phyloP scores from a whole-genome alignment of 169 alveolate genomes.

The Plasmodium adleri region DNA sequence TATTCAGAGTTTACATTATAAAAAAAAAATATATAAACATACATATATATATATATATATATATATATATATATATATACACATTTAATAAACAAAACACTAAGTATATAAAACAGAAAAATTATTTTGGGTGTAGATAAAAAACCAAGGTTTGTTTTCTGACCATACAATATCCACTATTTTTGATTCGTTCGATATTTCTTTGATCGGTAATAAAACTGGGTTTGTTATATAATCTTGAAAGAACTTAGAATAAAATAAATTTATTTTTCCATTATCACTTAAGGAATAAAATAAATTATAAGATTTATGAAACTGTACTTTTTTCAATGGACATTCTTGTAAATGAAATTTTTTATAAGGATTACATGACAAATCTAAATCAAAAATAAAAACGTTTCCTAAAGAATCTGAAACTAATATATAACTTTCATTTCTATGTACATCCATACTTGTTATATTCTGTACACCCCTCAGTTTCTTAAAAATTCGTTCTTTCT shows the following conservation, averaged over 20 bases:
- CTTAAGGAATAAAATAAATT: slow-evolving; percentile 71
- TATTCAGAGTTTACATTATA: not conserved
- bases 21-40: not conserved
- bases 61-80: not conserved
- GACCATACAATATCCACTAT: slow-evolving; percentile 67
- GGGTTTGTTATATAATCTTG: slow-evolving; percentile 75
- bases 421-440: slow-evolving; percentile 58
- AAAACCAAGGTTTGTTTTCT: slow-evolving; percentile 67
- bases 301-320: slow-evolving; percentile 53
- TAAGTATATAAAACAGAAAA: slow-evolving; percentile 56
- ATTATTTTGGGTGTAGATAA: slow-evolving; percentile 59
- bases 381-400: slow-evolving; percentile 66
- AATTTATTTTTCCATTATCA: slow-evolving; percentile 65
- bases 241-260: slow-evolving; percentile 75
- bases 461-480: slow-evolving; percentile 63
- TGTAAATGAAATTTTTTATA: slow-evolving; percentile 72
- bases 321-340: slow-evolving; percentile 51
- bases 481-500: slow-evolving; percentile 52
- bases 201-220: slow-evolving; percentile 69
- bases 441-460: slow-evolving; percentile 74
- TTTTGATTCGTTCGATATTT: slow-evolving; percentile 44
- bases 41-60: slow-evolving; percentile 4
- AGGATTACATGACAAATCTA: slow-evolving; percentile 66
- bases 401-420: slow-evolving; percentile 55
- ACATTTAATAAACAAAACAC: slow-evolving; percentile 9